Conservation (phyloP, 129 eudicot genomes). For the Apium graveolens region DNA sequence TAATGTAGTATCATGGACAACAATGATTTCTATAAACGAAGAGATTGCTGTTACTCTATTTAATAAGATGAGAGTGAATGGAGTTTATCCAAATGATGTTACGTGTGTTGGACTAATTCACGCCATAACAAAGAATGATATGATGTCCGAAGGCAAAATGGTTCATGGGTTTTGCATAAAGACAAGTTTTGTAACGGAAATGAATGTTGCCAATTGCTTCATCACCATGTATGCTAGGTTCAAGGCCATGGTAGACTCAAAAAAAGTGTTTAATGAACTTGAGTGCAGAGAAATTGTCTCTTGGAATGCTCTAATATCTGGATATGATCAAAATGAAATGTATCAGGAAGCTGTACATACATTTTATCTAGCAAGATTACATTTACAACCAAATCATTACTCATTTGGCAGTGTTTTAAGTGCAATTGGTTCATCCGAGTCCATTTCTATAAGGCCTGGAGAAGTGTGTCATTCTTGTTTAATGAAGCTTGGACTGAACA, state of each 20-base stretch:
- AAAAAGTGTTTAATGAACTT: conserved; percentile 56
- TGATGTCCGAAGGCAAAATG: conserved; percentile 61
- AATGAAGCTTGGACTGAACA: conserved; percentile 54
- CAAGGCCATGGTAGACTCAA: conserved; percentile 42
- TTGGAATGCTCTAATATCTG: conserved; percentile 86
- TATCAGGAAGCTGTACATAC: conserved; percentile 60
- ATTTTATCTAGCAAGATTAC: conserved; percentile 34
- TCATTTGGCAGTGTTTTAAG: conserved; percentile 78
- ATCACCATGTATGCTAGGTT: conserved; percentile 85
- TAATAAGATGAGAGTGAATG: conserved; percentile 53
- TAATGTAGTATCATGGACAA: conserved; percentile 87
- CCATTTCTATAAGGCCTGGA: conserved; percentile 61
- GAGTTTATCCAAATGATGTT: conserved; percentile 68
- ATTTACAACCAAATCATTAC: conserved; percentile 57
- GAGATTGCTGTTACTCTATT: conserved; percentile 50
- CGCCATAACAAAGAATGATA: conserved; percentile 35
- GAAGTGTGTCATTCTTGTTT: conserved; percentile 60
- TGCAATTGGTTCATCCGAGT: conserved; percentile 76
- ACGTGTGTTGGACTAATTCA: conserved; percentile 67
- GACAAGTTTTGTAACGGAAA: conserved; percentile 42
- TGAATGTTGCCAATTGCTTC: conserved; percentile 67
- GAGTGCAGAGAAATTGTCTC: conserved; percentile 43
- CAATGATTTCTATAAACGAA: conserved; percentile 65
- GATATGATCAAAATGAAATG: conserved; percentile 53
- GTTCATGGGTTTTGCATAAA: conserved; percentile 70